Conservation (phyloP, 1,139 yeast genomes). For the Candida gigantensis region DNA sequence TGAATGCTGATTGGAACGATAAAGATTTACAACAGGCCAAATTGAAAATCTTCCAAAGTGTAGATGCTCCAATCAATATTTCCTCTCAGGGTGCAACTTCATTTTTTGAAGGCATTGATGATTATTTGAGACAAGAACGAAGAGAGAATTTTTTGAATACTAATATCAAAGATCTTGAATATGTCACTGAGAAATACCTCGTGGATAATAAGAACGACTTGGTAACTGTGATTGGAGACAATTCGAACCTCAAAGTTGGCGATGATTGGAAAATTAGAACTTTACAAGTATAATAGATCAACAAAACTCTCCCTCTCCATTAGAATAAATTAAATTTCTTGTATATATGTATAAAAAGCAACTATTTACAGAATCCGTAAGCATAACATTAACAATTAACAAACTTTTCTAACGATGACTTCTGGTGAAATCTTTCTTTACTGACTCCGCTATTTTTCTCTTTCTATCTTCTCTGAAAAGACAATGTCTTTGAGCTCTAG, state of each 20-base stretch:
- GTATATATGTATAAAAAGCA: slow-evolving; percentile 4
- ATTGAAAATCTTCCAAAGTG: slow-evolving; percentile 81
- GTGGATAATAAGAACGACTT: slow-evolving; percentile 25
- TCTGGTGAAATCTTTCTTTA: slow-evolving; percentile 62
- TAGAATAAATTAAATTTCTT: neutral
- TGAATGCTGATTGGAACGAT: slow-evolving; percentile 49
- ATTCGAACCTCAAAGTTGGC: slow-evolving; percentile 31
- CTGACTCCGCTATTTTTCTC: slow-evolving; percentile 69
- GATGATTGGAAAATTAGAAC: slow-evolving; percentile 29
- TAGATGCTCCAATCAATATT: slow-evolving; percentile 88
- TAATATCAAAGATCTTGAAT: slow-evolving; percentile 57
- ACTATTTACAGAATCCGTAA: slow-evolving; percentile 1
- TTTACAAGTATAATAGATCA: slow-evolving; percentile 4
- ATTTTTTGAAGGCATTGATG: slow-evolving; percentile 71
- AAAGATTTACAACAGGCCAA: slow-evolving; percentile 86
- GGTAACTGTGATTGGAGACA: slow-evolving; percentile 56
- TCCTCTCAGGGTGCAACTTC: slow-evolving; percentile 71
- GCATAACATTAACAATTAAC: no score
- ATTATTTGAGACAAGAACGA: slow-evolving; percentile 77
- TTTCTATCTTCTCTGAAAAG: slow-evolving; percentile 85
- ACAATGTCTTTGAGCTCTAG: slow-evolving; percentile 70
- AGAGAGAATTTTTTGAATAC: slow-evolving; percentile 74
- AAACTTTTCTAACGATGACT: slow-evolving; percentile 35
- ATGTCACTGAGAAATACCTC: slow-evolving; percentile 66
- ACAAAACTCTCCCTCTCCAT: slow-evolving; percentile 1